These are phyloP conservation scores for Lactarius sp. DNA, from an alignment of 768 basidiomycete genomes.

Conservation along the genomic window DNA sequence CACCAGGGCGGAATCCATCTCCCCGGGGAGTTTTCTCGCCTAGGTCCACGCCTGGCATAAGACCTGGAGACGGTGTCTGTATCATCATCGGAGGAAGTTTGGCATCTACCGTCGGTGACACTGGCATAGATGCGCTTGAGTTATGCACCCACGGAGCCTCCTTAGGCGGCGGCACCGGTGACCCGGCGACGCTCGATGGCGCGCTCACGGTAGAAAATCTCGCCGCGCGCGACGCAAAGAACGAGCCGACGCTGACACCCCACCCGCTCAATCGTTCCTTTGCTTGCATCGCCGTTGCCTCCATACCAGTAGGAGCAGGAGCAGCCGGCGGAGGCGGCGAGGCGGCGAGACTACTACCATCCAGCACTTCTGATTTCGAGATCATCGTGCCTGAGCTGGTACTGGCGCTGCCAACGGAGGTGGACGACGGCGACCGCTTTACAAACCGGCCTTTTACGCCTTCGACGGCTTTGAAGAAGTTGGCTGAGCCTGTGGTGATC, in stretches of 20 bases:
- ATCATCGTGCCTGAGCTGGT: slow-evolving; percentile 29
- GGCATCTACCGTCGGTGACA: not conserved
- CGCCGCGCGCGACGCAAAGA: slow-evolving; percentile 21
- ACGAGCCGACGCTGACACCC: slow-evolving; percentile 25
- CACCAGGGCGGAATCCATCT: not conserved
- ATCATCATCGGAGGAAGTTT: not conserved
- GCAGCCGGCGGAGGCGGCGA: slow-evolving; percentile 1
- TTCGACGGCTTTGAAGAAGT: slow-evolving; percentile 86
- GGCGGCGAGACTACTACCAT: slow-evolving; percentile 20
- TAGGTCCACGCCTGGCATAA: not conserved
- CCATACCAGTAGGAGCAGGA: slow-evolving; percentile 21
- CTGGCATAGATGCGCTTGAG: not conserved
- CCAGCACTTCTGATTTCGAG: slow-evolving; percentile 29
- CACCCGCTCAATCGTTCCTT: slow-evolving; percentile 22
- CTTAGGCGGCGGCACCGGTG: slow-evolving; percentile 8
- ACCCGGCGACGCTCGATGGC: slow-evolving; percentile 9
- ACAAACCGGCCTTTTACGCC: slow-evolving; percentile 77
- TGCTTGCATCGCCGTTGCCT: slow-evolving; percentile 26
- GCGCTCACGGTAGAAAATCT: slow-evolving; percentile 14
- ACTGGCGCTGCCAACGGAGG: slow-evolving; percentile 23
- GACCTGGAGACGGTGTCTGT: not conserved
- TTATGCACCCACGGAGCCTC: not conserved
- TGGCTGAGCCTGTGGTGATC: slow-evolving; percentile 65
- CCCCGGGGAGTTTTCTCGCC: slow-evolving; percentile 13
- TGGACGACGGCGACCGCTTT: slow-evolving; percentile 34